Percentiles rank a stretch among this genome's conserved stretches.
Conservation (phyloP, 345 rosid genomes). For the Sonneratia alba region DNA sequence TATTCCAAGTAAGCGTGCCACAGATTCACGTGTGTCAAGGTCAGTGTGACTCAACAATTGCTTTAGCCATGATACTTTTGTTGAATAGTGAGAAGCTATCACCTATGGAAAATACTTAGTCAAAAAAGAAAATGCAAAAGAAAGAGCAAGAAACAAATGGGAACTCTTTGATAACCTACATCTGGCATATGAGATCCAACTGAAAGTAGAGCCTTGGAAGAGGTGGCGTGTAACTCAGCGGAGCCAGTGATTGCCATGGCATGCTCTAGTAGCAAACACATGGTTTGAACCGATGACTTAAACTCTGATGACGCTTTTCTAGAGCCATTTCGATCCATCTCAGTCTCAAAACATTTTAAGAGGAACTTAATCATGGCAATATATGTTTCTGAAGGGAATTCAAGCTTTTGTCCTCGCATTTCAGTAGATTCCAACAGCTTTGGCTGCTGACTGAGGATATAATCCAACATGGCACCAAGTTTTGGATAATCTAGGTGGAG, state of each 20-base stretch:
- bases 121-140: background rate
- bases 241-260: slow-evolving; percentile 80
- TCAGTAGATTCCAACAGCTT: slow-evolving; percentile 55
- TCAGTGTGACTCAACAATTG: slow-evolving; percentile 68
- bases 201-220: slow-evolving; percentile 65
- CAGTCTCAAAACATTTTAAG: slow-evolving; percentile 75
- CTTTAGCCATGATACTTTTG: slow-evolving; percentile 68
- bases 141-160: slow-evolving; percentile 1
- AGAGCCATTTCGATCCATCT: slow-evolving; percentile 46
- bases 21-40: slow-evolving; percentile 82
- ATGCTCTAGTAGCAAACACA: slow-evolving; percentile 80
- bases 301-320: slow-evolving; percentile 46
- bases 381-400: slow-evolving; percentile 66
- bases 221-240: slow-evolving; percentile 71
- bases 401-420: slow-evolving; percentile 61
- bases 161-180: slow-evolving; percentile 27
- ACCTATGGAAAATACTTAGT: slow-evolving; percentile 30
- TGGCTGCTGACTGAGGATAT: slow-evolving; percentile 72
- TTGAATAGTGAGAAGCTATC: slow-evolving; percentile 58
- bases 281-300: slow-evolving; percentile 47
- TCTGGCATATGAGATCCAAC: slow-evolving; percentile 73
- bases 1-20: slow-evolving; percentile 81
- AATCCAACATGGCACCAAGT: slow-evolving; percentile 60
- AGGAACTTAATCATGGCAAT: slow-evolving; percentile 68
- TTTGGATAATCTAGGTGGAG: slow-evolving; percentile 51